Evolutionary conservation across 1,139 yeast genomes (phyloP).

Genomic region (Candida freyschussii): DNA sequence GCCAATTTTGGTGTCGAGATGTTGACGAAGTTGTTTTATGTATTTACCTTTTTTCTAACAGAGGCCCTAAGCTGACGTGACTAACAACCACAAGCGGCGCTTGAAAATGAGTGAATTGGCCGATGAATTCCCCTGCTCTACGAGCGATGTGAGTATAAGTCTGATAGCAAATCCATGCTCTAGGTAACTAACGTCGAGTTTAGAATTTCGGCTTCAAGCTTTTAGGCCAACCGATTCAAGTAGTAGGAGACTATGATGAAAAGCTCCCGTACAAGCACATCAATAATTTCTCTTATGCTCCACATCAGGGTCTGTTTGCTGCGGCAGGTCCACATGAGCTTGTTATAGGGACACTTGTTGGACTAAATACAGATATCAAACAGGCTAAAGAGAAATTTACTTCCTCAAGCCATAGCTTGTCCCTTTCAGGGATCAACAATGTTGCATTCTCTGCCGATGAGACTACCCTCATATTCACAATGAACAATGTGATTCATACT

Average conservation of each 20-base stretch:
- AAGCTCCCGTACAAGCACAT: slow-evolving; percentile 26
- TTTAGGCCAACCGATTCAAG: slow-evolving; percentile 27
- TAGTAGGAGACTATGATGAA: slow-evolving; percentile 30
- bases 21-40: too few species aligned
- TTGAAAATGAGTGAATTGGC: slow-evolving; percentile 13
- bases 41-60: slow-evolving; percentile 5
- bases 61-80: too few species aligned
- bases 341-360: slow-evolving; percentile 27
- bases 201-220: slow-evolving; percentile 37
- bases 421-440: slow-evolving; percentile 11
- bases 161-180: too few species aligned
- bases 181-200: slow-evolving; percentile 18
- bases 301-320: slow-evolving; percentile 24
- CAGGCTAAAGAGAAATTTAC: slow-evolving; percentile 7
- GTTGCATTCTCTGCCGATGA: slow-evolving; percentile 22
- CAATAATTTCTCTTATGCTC: slow-evolving; percentile 23
- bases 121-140: slow-evolving; percentile 17
- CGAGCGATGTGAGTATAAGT: slow-evolving; percentile 22
- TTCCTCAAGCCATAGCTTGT: slow-evolving; percentile 8
- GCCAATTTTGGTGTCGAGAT: too few species aligned
- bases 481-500: slow-evolving; percentile 1
- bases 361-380: slow-evolving; percentile 23
- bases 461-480: slow-evolving; percentile 10
- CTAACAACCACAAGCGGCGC: too few species aligned
- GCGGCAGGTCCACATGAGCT: slow-evolving; percentile 29